Conservation (phyloP, 1,139 yeast genomes). For the Yamadazyma jaroonii region DNA sequence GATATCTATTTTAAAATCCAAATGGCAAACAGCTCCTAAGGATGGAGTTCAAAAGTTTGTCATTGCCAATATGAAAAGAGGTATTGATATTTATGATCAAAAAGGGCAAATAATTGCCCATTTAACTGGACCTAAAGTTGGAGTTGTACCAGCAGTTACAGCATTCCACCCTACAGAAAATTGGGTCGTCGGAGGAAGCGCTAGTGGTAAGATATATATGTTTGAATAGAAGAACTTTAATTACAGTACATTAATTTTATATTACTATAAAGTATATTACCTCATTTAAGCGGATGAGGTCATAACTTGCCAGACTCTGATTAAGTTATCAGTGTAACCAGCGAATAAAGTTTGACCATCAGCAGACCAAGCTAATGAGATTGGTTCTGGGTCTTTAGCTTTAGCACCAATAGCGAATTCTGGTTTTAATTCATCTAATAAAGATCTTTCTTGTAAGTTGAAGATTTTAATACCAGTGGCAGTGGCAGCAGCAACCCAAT, state of each 20-base stretch:
- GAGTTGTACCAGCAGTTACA: conserved; percentile 91
- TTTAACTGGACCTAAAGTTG: conserved; percentile 53
- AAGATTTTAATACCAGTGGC: conserved; percentile 96
- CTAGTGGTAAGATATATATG: conserved; percentile 86
- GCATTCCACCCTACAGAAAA: conserved; percentile 80
- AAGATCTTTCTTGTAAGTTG: conserved; percentile 94
- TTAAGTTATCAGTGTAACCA: conserved; percentile 99
- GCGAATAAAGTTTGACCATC: conserved; percentile 99
- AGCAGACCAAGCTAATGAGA: conserved; percentile 99
- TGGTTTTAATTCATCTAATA: conserved; percentile 98
- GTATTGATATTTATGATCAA: conserved; percentile 74
- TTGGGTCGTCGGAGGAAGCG: conserved; percentile 92
- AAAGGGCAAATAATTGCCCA: conserved; percentile 79
- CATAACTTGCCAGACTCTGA: conserved; percentile 99
- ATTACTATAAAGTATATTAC: background rate
- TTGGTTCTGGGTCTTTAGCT: conserved; percentile 98
- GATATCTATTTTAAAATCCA: conserved; percentile 87
- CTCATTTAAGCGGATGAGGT: conserved; percentile 62
- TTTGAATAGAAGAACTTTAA: conserved; percentile 31
- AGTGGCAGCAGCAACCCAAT: conserved; percentile 99
- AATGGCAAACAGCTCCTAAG: conserved; percentile 71
- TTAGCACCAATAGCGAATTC: conserved; percentile 88
- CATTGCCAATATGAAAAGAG: conserved; percentile 90
- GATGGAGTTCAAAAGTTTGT: conserved; percentile 81
- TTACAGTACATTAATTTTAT: background rate